Percentiles rank a stretch among this genome's conserved stretches.
phyloP scores from a whole-genome alignment of 192 early-diverging fungal species.

The Coemansia sp. region DNA sequence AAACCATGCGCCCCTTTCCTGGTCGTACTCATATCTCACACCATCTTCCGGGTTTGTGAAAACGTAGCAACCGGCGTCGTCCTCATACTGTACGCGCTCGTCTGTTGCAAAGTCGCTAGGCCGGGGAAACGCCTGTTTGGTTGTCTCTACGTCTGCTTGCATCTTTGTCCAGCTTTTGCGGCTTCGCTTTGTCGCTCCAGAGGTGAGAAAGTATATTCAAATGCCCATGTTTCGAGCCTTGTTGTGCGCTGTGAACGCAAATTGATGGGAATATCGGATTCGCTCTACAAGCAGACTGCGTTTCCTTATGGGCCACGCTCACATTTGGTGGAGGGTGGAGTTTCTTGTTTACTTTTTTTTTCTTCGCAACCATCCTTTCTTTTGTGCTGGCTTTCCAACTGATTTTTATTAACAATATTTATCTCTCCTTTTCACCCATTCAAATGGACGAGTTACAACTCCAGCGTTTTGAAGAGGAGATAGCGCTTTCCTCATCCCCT shows the following conservation, averaged over 20 bases:
- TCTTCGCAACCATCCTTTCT: neutral
- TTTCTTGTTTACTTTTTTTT: neutral
- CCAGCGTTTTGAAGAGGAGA: slow-evolving; percentile 2
- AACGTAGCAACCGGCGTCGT: slow-evolving; percentile 74
- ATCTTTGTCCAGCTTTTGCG: neutral
- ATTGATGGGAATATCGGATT: no score
- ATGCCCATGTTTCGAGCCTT: no score
- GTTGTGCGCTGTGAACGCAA: no score
- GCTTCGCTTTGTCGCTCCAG: neutral
- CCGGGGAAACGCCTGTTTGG: slow-evolving; percentile 27
- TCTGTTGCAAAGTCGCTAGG: slow-evolving; percentile 55
- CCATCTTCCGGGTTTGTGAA: slow-evolving; percentile 73
- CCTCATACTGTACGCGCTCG: slow-evolving; percentile 60
- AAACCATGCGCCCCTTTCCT: slow-evolving; percentile 82
- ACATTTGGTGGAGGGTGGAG: no score
- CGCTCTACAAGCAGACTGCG: neutral
- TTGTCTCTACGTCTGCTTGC: neutral
- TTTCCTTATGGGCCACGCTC: neutral
- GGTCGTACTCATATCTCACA: slow-evolving; percentile 82
- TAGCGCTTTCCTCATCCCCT: slow-evolving; percentile 1
- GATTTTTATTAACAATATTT: neutral
- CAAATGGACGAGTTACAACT: slow-evolving; percentile 1
- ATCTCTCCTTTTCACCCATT: neutral
- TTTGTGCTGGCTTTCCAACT: no score
- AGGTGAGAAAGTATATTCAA: neutral